These are phyloP conservation scores for Lophiotrema nucula DNA, from an alignment of 495 filamentous ascomycete species.

Conservation along the genomic window DNA sequence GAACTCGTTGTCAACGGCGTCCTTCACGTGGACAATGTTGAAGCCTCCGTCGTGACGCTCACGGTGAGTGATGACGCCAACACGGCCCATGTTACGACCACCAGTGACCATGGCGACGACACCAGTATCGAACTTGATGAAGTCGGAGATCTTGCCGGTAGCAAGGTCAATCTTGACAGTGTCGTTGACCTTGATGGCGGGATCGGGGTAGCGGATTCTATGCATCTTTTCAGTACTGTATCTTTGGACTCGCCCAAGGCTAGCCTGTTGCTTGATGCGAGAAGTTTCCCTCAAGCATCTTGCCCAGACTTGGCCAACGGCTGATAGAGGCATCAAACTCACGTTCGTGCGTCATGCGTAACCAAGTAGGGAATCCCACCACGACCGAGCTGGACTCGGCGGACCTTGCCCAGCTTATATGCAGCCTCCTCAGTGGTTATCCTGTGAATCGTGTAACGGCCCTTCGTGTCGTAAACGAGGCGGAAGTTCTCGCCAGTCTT, in stretches of 20 bases:
- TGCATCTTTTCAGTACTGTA: conserved; percentile 42
- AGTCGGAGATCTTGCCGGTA: conserved; percentile 95
- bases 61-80: conserved; percentile 99
- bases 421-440: conserved; percentile 96
- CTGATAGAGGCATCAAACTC: conserved; percentile 90
- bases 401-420: conserved; percentile 99
- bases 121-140: conserved; percentile 95
- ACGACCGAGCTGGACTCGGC: conserved; percentile 96
- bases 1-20: conserved; percentile 98
- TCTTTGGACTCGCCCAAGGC: conserved; percentile 61
- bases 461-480: conserved; percentile 99
- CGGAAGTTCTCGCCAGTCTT: conserved; percentile 99
- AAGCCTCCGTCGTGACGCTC: conserved; percentile 99
- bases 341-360: conserved; percentile 99
- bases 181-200: conserved; percentile 98
- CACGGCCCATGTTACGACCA: conserved; percentile 64
- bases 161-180: conserved; percentile 97
- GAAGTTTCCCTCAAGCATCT: conserved; percentile 26
- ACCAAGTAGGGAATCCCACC: conserved; percentile 99
- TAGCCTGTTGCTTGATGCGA: conserved; percentile 26
- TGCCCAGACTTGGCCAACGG: conserved; percentile 98
- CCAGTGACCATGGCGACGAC: conserved; percentile 81
- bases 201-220: conserved; percentile 99
- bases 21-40: conserved; percentile 99
- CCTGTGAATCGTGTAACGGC: conserved; percentile 99